Base-by-base conservation (phyloP, 169 alveolate species). In the Haemoproteus tartakovskyi region DNA sequence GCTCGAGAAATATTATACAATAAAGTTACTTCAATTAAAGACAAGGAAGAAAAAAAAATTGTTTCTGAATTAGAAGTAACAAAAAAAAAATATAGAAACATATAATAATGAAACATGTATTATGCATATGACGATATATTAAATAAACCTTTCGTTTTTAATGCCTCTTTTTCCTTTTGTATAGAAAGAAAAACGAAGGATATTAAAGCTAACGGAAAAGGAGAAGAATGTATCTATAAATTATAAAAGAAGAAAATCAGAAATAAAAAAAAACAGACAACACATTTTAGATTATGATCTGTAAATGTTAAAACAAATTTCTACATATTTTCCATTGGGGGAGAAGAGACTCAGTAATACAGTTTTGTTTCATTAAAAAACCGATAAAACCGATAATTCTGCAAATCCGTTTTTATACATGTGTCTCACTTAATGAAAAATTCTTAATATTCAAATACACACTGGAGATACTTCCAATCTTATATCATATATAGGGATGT, bases 1-100 rank as follows among this genome's bases (percentile, higher is more conserved):
- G 94, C 94, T 8, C 87, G 91, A 26, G 80, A 79, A 51, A 54
- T 87, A 18, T 59, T 89, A 41, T 62, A 85, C 67, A 29, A 52
- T 22, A 63, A 45, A 64, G 50, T 89, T 24, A 62, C 61, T n/a
- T 62, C 70, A 47, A 43, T 59, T 21, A 70, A 47, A 19, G 61
- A 36, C 27, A 70, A 52, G 38, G 51, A 40, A 29, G 60, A 63
- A 41, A 26, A 40, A 8, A 40, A 46, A 29, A 43, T 67, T 21
- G 21, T 19, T 22, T n/a, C 30, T 12, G 59, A 27, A 26, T 26
- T 46, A 26, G 81, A 50, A 36, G 67, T 62, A 70, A 30, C 29
- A 21, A 27, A 33, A 33, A 6, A 33, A 33, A 33, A 33, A 4
- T 24, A 29, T 24, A 43, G 3, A 22, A 6, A 48, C 29, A 21